Evolutionary conservation across 2,329 filamentous ascomycete species (phyloP), one percentile per base, ranked within the genome.

Genomic region (Fonsecaea pedrosoi): DNA sequence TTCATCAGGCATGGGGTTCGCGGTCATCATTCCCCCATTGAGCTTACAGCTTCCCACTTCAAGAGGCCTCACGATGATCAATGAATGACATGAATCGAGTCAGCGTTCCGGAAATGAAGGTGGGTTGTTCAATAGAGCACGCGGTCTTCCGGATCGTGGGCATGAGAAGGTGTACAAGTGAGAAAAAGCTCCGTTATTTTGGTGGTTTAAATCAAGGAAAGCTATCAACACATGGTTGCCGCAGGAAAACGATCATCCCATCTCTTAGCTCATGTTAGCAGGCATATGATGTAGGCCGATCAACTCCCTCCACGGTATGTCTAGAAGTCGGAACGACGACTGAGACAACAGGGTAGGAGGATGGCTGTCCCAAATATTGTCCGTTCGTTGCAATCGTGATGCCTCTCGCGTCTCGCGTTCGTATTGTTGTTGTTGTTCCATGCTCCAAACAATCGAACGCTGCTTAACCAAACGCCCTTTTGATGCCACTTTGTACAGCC

Each of bases 351-450:
- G 42, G 40, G 10, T 61, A 34, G 34, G 55, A 37, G 38, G 61
- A 55, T 38, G 38, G 68, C 68, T 62, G 66, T 71, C 68, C 67
- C 67, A 60, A 67, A 60, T 62, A 38, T 70, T 70, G 70, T 71
- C 67, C 68, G 65, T 68, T 68, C 70, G 62, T 71, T 62, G 57
- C 59, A 59, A 50, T 70, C 68, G 68, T 71, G 66, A 71, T 71
- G 70, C 70, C 70, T 70, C 70, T 71, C 68, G 70, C 70, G 70
- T 70, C 70, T 71, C 66, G 70, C 70, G 70, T 71, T 70, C 70
- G 66, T 67, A 56, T 64, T 70, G 66, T 60, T 65, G 60, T 60
- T 65, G 56, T 38, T 63, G 12, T 15, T 25, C 58, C 35, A 45
- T 59, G 60, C 50, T 56, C 53, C 66, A 70, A 62, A 63, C 63